Base-by-base conservation (phyloP, 805 yeast genomes). In the Saccharomycopsis sp. region DNA sequence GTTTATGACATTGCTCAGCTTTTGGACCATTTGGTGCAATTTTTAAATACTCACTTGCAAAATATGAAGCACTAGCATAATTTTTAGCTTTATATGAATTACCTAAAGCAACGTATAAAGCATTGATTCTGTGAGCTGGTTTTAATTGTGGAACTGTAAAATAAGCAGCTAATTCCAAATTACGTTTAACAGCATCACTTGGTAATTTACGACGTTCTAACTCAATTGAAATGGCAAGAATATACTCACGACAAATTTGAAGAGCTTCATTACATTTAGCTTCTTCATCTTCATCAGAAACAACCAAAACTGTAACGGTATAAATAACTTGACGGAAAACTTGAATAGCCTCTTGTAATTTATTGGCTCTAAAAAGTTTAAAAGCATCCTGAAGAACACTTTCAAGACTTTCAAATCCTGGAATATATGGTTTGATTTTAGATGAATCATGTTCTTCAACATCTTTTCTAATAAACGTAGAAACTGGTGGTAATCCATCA, bases 31-130 rank as follows among this genome's bases (percentile, higher is more conserved):
- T 57, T 1, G 80, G 52, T 42, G 76, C 73, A 38, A 87, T 69
- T 52, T 74, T 69, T 56, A 92, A 69, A 56, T 83, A 79, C 61
- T 86, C 88, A 18, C 72, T 67, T 0, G 98, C 97, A 67, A 92
- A 92, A 55, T 76, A 78, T 5, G 95, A 76, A 1, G 98, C 96
- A 45, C 81, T 74, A 3, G 88, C 79, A 63, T 64, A 92, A 63
- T 92, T 89, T 60, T 88, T 87, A 58, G 80, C 70, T 58, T 82
- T 84, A 71, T 84, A 87, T 30, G 92, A 76, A 65, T 85, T 94
- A 34, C 82, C 77, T 92, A 89, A 83, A 30, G 99, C 98, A 42
- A 87, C 95, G 59, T 86, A 94, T 52, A 87, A 69, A 10, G 97
- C 95, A 55, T 86, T 80, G 40, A 80, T 74, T 45, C 81, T 74